Evolutionary conservation across 2,329 filamentous ascomycete genomes (phyloP).

Genomic region (Xylariaceae sp.): DNA sequence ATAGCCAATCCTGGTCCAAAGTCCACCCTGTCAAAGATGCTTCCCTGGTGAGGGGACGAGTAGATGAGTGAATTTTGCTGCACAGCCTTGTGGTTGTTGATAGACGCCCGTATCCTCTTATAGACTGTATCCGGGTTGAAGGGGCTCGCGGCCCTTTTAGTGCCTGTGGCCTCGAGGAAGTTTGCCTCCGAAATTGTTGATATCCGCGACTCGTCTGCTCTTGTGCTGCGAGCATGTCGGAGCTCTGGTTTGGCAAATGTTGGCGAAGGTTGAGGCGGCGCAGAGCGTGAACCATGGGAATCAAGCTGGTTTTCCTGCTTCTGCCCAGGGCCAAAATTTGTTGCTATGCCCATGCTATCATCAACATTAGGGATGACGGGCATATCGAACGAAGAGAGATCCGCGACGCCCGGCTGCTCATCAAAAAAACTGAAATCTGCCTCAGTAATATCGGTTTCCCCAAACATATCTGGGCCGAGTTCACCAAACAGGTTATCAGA

Average conservation of each 20-base stretch:
- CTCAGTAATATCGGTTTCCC: conserved; percentile 69
- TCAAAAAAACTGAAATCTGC: conserved; percentile 83
- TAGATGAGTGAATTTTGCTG: conserved; percentile 17
- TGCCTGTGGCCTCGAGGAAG: conserved; percentile 21
- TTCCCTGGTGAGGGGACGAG: conserved; percentile 31
- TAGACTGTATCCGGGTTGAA: conserved; percentile 52
- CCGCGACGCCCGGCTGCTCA: conserved; percentile 41
- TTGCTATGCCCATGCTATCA: too few species aligned
- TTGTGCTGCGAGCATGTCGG: conserved; percentile 48
- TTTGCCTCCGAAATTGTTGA: conserved; percentile 20
- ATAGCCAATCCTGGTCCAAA: conserved; percentile 45
- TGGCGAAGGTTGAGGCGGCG: too few species aligned
- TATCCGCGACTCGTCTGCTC: conserved; percentile 32
- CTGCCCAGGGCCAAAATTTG: too few species aligned
- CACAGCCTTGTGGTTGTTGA: conserved; percentile 22
- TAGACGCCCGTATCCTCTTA: conserved; percentile 46
- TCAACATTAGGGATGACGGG: conserved; percentile 20
- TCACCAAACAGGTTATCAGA: conserved; percentile 60
- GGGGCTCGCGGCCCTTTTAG: conserved; percentile 48
- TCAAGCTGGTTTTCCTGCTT: too few species aligned
- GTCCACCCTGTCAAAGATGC: conserved; percentile 46
- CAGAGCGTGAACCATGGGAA: too few species aligned
- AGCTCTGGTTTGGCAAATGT: conserved; percentile 54
- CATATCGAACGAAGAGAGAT: conserved; percentile 28
- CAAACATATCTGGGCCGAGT: conserved; percentile 62